phyloP scores from a whole-genome alignment of 306 rosid genomes.

The Cucumis hystrix region DNA sequence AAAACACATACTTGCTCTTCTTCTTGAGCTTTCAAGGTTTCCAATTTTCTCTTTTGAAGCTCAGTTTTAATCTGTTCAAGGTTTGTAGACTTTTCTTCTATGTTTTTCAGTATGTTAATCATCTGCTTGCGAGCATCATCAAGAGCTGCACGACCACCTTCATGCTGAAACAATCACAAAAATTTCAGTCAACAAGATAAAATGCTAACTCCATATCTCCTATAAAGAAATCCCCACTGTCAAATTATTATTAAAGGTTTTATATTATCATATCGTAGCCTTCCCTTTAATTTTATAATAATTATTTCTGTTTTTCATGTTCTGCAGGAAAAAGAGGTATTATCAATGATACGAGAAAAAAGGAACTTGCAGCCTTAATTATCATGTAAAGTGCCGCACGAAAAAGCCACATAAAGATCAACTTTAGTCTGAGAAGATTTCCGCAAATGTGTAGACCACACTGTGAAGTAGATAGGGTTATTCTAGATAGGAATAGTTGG shows the following conservation, averaged over 20 bases:
- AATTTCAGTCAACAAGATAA: neutral
- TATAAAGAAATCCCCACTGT: neutral
- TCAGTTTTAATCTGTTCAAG: constrained; percentile 40
- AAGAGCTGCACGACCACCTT: constrained; percentile 59
- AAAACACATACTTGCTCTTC: constrained; percentile 55
- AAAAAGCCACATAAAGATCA: neutral
- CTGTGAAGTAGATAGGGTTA: neutral
- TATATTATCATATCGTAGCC: neutral
- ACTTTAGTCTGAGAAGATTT: neutral
- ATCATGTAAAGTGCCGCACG: neutral
- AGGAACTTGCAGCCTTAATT: neutral
- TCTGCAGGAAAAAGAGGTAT: neutral
- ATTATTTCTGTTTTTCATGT: neutral
- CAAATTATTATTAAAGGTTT: neutral
- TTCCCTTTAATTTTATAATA: neutral
- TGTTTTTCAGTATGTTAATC: constrained; percentile 41
- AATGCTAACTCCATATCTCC: neutral
- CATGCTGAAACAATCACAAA: constrained; percentile 44
- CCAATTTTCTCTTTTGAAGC: constrained; percentile 48
- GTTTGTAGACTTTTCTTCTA: constrained; percentile 34
- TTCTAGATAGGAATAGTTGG: neutral
- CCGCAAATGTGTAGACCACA: neutral
- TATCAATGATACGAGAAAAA: neutral
- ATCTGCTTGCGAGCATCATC: constrained; percentile 61
- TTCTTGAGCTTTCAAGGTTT: constrained; percentile 50